Evolutionary conservation across 345 rosid species (phyloP).

Genomic region (Eucalyptus pauciflora): DNA sequence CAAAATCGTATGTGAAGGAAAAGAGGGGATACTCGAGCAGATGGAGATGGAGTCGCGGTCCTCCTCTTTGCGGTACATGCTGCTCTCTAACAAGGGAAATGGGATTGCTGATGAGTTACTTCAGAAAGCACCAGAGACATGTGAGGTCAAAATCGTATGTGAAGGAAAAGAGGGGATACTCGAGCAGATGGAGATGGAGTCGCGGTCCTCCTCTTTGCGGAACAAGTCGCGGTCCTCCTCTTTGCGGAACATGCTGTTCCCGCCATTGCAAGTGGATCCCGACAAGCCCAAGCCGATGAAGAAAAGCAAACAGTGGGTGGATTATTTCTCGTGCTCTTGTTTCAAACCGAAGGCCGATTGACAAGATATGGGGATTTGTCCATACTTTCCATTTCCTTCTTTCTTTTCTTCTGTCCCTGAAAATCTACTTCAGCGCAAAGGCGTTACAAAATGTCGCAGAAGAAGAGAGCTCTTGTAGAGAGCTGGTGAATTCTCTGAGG

Average conservation of each 20-base stretch:
- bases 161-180: slow-evolving; percentile 41
- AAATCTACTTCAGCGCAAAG: not conserved
- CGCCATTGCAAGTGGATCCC: not conserved
- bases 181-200: slow-evolving; percentile 4
- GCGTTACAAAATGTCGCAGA: slow-evolving; percentile 52
- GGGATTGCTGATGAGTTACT: slow-evolving; percentile 41
- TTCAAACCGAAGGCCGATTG: not conserved
- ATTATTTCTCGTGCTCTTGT: not conserved
- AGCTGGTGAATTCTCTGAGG: slow-evolving; percentile 24
- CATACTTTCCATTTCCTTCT: not conserved
- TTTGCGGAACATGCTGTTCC: not conserved
- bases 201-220: not conserved
- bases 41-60: not conserved
- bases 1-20: slow-evolving; percentile 53
- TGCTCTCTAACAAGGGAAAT: slow-evolving; percentile 23
- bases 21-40: slow-evolving; percentile 24
- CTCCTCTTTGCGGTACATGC: too few species aligned
- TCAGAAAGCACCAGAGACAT: slow-evolving; percentile 30
- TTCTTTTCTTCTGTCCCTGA: not conserved
- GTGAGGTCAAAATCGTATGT: slow-evolving; percentile 50
- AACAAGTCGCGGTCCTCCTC: not conserved
- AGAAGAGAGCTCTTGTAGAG: slow-evolving; percentile 51
- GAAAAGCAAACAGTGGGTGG: not conserved
- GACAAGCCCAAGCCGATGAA: not conserved
- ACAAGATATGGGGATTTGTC: slow-evolving; percentile 6